Evolutionary conservation across 2,329 filamentous ascomycete genomes (phyloP).

Genomic region (Trematosphaeria pertusa): DNA sequence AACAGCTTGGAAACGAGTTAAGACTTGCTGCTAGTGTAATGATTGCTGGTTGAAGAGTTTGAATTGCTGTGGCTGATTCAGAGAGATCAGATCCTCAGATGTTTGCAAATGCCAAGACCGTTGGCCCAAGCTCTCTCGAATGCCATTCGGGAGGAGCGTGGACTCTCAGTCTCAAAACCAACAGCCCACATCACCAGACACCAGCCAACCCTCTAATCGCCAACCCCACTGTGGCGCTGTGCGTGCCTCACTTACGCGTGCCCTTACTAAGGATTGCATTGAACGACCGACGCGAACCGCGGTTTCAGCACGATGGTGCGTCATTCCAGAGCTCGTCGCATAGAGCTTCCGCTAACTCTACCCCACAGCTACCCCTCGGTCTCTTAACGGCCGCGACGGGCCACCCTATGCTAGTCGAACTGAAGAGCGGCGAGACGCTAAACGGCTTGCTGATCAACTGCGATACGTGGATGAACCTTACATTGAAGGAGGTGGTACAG

Average conservation of each 20-base stretch:
- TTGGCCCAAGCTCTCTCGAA: not conserved
- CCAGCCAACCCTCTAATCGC: not conserved
- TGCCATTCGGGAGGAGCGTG: not conserved
- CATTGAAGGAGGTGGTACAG: slow-evolving; percentile 94
- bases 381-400: slow-evolving; percentile 95
- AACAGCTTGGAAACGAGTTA: too few relatives aligned
- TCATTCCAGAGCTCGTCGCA: slow-evolving; percentile 13
- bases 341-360: slow-evolving; percentile 15
- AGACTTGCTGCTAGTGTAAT: too few relatives aligned
- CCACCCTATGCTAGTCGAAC: slow-evolving; percentile 96
- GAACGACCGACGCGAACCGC: not conserved
- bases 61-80: not conserved
- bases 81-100: not conserved
- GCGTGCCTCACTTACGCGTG: too few relatives aligned
- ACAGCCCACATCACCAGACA: not conserved
- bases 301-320: slow-evolving; percentile 31
- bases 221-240: not conserved
- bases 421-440: slow-evolving; percentile 96
- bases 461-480: slow-evolving; percentile 99
- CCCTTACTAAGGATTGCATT: not conserved
- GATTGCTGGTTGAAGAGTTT: too few relatives aligned
- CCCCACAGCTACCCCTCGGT: slow-evolving; percentile 67
- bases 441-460: slow-evolving; percentile 96
- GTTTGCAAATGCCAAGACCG: slow-evolving; percentile 4
- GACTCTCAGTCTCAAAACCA: not conserved